Percentiles rank a stretch among this genome's conserved stretches.
Conservation (phyloP, 2,329 filamentous ascomycete genomes). For the Pestalotiopsis sp. region DNA sequence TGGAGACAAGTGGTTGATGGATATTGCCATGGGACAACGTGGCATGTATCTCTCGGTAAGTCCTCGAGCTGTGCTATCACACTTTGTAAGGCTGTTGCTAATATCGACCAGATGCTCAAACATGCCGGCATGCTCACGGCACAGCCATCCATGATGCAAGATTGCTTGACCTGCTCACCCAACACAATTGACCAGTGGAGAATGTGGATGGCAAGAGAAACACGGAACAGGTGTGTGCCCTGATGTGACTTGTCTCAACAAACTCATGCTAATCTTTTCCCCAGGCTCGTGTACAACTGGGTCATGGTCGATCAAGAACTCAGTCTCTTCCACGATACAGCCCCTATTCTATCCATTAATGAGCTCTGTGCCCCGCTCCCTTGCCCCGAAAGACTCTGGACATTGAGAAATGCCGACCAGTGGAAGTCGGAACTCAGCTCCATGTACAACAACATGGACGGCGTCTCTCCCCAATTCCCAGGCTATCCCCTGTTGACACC, state of each 20-base stretch:
- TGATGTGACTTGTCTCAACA: too few species aligned
- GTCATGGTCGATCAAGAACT: constrained; percentile 76
- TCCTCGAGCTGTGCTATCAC: constrained; percentile 3
- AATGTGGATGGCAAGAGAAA: constrained; percentile 68
- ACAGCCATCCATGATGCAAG: constrained; percentile 60
- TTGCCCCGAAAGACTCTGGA: constrained; percentile 63
- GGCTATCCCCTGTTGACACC: constrained; percentile 54
- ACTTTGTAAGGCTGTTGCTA: neutral
- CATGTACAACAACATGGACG: constrained; percentile 54
- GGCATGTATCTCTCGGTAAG: constrained; percentile 71
- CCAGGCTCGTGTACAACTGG: constrained; percentile 72
- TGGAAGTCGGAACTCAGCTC: constrained; percentile 65
- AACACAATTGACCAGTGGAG: constrained; percentile 59
- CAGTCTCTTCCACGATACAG: constrained; percentile 66
- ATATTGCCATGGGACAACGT: constrained; percentile 74
- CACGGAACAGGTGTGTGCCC: constrained; percentile 58
- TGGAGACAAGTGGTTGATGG: constrained; percentile 79
- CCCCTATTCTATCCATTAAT: constrained; percentile 65
- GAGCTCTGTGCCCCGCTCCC: constrained; percentile 69
- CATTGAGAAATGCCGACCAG: constrained; percentile 57
- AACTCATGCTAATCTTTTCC: constrained; percentile 16
- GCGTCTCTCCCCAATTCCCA: constrained; percentile 55
- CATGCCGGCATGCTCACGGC: constrained; percentile 60
- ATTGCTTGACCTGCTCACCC: constrained; percentile 57
- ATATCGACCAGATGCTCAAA: constrained; percentile 60